Percentiles rank a stretch among this genome's conserved stretches.
Evolutionary conservation across 2,329 filamentous ascomycete genomes (phyloP).

Genomic region (Aspergillus texensis): DNA sequence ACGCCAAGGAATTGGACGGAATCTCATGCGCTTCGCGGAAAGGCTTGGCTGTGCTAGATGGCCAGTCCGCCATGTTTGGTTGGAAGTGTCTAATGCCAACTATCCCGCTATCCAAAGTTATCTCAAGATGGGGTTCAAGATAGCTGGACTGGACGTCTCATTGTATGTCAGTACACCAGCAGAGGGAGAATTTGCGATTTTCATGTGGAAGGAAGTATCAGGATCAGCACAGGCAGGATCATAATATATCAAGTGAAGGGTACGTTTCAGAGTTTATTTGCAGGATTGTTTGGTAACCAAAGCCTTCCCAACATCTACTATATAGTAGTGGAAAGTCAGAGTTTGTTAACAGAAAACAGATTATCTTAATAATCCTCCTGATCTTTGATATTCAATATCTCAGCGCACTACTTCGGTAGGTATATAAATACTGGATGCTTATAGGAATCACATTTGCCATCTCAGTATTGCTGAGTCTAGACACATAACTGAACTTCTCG

Average conservation of each 20-base stretch:
- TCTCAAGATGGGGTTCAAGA: background rate
- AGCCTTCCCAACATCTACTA: too few species aligned
- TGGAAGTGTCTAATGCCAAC: background rate
- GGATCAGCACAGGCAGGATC: background rate
- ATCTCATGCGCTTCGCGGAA: background rate
- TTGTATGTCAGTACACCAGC: background rate
- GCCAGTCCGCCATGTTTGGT: background rate
- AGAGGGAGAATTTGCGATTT: background rate
- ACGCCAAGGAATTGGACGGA: background rate
- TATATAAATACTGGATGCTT: too few species aligned
- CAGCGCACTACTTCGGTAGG: too few species aligned
- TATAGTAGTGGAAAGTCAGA: too few species aligned
- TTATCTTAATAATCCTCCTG: too few species aligned
- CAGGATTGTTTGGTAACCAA: too few species aligned
- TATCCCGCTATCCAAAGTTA: background rate
- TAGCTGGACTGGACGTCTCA: background rate
- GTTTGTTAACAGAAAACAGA: too few species aligned
- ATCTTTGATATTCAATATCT: too few species aligned
- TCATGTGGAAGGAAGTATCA: background rate
- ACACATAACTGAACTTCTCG: too few species aligned
- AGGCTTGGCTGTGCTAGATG: background rate
- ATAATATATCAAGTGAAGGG: too few species aligned
- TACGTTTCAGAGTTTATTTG: too few species aligned
- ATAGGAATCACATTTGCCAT: accelerated
- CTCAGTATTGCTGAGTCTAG: too few species aligned